phyloP scores from a whole-genome alignment of 805 yeast species.

The Candida sakaeoensis region DNA sequence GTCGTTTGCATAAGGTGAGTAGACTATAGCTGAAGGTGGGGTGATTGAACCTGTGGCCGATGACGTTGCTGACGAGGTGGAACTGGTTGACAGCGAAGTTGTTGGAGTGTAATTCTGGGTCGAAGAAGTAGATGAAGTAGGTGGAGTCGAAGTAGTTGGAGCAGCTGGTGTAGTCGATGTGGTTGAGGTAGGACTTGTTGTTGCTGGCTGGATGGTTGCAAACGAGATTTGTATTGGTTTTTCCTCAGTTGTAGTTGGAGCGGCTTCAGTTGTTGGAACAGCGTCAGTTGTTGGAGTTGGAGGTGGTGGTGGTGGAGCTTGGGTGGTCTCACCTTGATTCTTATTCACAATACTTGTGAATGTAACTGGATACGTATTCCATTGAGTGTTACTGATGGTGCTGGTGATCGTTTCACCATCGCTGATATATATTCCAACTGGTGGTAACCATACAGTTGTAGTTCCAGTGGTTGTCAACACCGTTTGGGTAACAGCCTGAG shows the following conservation, averaged over 20 bases:
- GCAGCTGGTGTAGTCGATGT: constrained; percentile 10
- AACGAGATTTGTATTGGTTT: too few relatives aligned
- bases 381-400: constrained; percentile 36
- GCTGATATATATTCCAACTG: constrained; percentile 50
- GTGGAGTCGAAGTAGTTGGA: constrained; percentile 6
- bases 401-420: constrained; percentile 47
- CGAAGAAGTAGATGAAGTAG: background rate
- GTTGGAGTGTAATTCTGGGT: constrained; percentile 11
- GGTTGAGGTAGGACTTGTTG: constrained; percentile 12
- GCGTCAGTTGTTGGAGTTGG: too few relatives aligned
- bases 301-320: constrained; percentile 22
- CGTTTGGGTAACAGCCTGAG: constrained; percentile 48
- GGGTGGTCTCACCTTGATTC: constrained; percentile 14
- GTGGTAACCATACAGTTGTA: constrained; percentile 46
- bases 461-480: constrained; percentile 43
- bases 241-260: background rate
- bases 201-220: too few relatives aligned
- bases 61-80: constrained; percentile 13
- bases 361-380: constrained; percentile 34
- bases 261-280: constrained; percentile 22
- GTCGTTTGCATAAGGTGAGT: constrained; percentile 73
- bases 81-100: constrained; percentile 11
- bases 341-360: constrained; percentile 17
- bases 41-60: constrained; percentile 16
- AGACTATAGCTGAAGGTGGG: constrained; percentile 60